These are phyloP conservation scores for Hanseniaspora singularis DNA, from an alignment of 805 yeast species.

Conservation along the genomic window DNA sequence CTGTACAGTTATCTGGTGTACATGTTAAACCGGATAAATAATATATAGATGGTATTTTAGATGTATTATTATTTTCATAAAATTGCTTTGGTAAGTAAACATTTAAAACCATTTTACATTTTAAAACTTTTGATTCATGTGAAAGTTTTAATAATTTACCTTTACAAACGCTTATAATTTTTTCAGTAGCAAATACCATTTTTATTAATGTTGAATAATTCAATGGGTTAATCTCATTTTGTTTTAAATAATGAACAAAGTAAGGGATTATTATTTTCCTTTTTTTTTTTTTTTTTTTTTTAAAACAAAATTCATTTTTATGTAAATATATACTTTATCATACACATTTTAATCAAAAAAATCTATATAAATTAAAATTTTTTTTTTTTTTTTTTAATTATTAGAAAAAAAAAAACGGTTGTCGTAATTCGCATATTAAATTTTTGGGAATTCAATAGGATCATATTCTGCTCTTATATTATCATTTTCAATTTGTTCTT, in stretches of 20 bases:
- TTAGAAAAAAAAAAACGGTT: neutral
- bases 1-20: conserved; percentile 84
- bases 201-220: neutral
- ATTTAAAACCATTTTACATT: conserved; percentile 71
- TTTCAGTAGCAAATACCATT: conserved; percentile 1
- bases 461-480: conserved; percentile 48
- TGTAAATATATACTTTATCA: too few relatives aligned
- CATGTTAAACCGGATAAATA: conserved; percentile 87
- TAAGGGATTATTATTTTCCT: too few relatives aligned
- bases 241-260: too few relatives aligned
- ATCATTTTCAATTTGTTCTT: conserved; percentile 48
- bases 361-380: neutral
- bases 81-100: conserved; percentile 61
- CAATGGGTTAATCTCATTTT: neutral
- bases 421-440: conserved; percentile 17
- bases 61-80: conserved; percentile 18
- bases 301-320: neutral
- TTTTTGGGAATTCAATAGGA: conserved; percentile 48
- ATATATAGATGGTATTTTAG: conserved; percentile 54
- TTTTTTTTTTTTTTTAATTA: neutral
- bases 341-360: neutral
- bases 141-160: conserved; percentile 66
- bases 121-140: conserved; percentile 56
- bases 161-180: conserved; percentile 38
- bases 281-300: too few relatives aligned